Evolutionary conservation across 2,329 filamentous ascomycete genomes (phyloP), one percentile per base, ranked within the genome.

Genomic region (Aspergillus pseudonomiae): DNA sequence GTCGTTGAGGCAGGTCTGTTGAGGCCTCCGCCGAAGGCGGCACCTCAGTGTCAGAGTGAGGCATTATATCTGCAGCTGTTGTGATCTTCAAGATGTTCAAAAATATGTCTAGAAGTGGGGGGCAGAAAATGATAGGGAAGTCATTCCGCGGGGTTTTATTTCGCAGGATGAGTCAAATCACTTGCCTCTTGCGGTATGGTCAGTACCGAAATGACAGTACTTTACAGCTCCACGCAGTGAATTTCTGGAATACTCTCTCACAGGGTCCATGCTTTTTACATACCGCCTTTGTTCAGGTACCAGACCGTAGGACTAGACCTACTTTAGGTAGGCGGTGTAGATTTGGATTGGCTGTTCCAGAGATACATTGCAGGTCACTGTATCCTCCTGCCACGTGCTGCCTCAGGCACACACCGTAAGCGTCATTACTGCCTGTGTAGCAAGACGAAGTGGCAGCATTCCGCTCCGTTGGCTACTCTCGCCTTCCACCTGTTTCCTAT

Each of bases 11-110:
- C 57, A 65, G 65, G 21, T 64, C 67, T 0, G 67, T 62, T 39
- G 67, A 57, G 4, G 66, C 34, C 4, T 68, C 72, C 16, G 61
- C 64, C 10, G 39, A 53, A 36, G 56, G 45, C 26, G 62, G 59
- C 26, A 48, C 48, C 6, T 73, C 69, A 14, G 72, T 58, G 16
- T 76, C 73, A 28, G 75, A 71, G 12, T 70, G 61, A 19, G 75
- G 74, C 74, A 77, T 77, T 50, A 45, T 65, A 63, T 58, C 30
- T 39, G 34, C 14, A 16, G 41, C 11, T 57, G 28, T 12, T n/a
- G 16, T 21, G 26, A 46, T 21, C 21, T 39, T 30, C 28, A 24
- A 24, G 39, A 30, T 45, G 55, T 30, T 57, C 55, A 57, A 57
- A n/a, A 45, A 48, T 41, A 21, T 26, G 41, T 52, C 28, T 32